A percentile compares a stretch with the other conserved stretches of the same genome.
Conservation (phyloP, 2,329 filamentous ascomycete species). For the Botrytis byssoidea region DNA sequence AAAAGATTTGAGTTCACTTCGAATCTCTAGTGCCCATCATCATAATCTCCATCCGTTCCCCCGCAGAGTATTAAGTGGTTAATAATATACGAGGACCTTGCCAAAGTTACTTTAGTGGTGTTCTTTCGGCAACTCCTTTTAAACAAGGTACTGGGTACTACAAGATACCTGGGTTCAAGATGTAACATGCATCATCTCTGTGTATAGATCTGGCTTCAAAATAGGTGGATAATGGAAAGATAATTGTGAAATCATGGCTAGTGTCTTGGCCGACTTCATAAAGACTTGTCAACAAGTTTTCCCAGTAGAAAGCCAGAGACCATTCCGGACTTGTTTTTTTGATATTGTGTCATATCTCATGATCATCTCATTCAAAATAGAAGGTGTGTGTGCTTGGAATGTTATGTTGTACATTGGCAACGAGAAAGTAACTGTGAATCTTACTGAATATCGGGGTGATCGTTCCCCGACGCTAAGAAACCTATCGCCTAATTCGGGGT, state of each 20-base stretch:
- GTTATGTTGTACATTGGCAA: constrained; percentile 3
- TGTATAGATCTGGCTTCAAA: neutral
- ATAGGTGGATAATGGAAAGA: neutral
- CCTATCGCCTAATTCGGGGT: neutral
- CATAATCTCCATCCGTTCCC: neutral
- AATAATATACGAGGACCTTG: constrained; percentile 8
- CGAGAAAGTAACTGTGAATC: constrained; percentile 12
- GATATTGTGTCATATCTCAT: constrained; percentile 1
- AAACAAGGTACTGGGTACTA: neutral
- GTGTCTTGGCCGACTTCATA: neutral
- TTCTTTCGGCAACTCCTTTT: neutral
- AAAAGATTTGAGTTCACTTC: neutral
- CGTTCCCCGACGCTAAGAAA: neutral
- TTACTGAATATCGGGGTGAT: constrained; percentile 14
- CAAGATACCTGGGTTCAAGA: neutral
- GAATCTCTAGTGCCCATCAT: neutral
- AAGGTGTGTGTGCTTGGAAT: constrained; percentile 9
- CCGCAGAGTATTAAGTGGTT: neutral
- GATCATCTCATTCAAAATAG: constrained; percentile 4
- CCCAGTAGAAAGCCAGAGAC: neutral
- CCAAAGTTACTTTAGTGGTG: neutral
- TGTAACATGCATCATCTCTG: neutral
- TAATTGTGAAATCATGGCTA: neutral
- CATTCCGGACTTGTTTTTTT: neutral
- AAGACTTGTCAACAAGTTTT: neutral